Evolutionary conservation across 495 filamentous ascomycete genomes (phyloP), one percentile per base, ranked within the genome.

Genomic region (Tuber brumale): DNA sequence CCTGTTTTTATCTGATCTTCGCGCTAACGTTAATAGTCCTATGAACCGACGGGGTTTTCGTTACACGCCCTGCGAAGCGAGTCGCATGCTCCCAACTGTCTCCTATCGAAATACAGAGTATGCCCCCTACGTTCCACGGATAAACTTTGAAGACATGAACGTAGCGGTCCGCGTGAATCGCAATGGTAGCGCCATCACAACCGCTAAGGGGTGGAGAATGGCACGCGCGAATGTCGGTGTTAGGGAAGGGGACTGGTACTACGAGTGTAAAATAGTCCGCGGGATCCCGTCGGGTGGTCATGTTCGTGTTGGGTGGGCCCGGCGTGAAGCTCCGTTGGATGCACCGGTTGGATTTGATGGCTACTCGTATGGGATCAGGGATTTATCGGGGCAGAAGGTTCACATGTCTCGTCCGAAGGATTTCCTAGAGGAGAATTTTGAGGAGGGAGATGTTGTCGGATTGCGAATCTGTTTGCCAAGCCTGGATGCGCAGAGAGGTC

Each of bases 311-410:
- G 96, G 96, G 2, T 97, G 93, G 84, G 94, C 95, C 1, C 86
- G 96, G 73, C 88, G 95, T 45, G 96, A 99, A 75, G 81, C 82
- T 27, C 82, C 93, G 27, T 86, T 97, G 4, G 96, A 98, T 80
- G 92, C 93, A 21, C 95, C 96, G 16, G 93, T 97, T 19, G 96
- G 96, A 0, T 97, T 94, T 79, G 95, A 99, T 83, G 94, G 93
- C 46, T 98, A 98, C 84, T 95, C 94, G 70, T 99, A 99, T 83
- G 96, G 93, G 31, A 88, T 99, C 74, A 90, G 94, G 35, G 96
- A 98, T 81, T 90, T 93, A 19, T 88, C 90, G 19, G 94, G 95
- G 16, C 93, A 98, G 82, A 95, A 95, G 70, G 91, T 97, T 37
- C 94, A 96, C 84, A 92, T 94, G 86, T 97, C 95, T 75, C 91